A percentile compares a stretch with the other conserved stretches of the same genome.
Evolutionary conservation across 306 rosid genomes (phyloP).

Genomic region (Inga oerstediana): DNA sequence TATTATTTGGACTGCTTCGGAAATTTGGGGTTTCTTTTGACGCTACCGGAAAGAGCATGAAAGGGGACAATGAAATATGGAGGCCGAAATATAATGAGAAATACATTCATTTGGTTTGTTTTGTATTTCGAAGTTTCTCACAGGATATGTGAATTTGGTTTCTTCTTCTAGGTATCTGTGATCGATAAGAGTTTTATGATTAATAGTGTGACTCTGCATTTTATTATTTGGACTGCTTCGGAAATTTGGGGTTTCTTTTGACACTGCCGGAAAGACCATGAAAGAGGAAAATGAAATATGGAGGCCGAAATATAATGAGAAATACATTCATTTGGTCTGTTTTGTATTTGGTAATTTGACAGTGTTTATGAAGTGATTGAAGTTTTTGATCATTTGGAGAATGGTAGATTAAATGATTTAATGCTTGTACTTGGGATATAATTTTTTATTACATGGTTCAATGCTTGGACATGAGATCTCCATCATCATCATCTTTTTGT

Average conservation of each 20-base stretch:
- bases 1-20: slow-evolving; percentile 25
- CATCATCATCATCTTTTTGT: too few relatives aligned
- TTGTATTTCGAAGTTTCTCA: neutral
- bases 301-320: slow-evolving; percentile 12
- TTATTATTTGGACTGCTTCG: slow-evolving; percentile 24
- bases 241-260: slow-evolving; percentile 8
- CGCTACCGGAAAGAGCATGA: neutral
- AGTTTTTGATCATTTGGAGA: slow-evolving; percentile 4
- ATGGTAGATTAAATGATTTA: slow-evolving; percentile 23
- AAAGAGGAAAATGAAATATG: neutral
- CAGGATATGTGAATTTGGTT: slow-evolving; percentile 3
- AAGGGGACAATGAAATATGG: neutral
- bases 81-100: slow-evolving; percentile 19
- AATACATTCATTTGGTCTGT: slow-evolving; percentile 14
- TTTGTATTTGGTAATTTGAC: slow-evolving; percentile 21
- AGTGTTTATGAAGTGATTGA: slow-evolving; percentile 21
- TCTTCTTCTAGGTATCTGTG: neutral
- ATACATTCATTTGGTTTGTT: neutral
- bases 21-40: slow-evolving; percentile 4
- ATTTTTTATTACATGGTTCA: slow-evolving; percentile 7
- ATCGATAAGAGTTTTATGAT: slow-evolving; percentile 30
- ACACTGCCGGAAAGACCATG: neutral
- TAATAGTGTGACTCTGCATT: slow-evolving; percentile 4
- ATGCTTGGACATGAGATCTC: slow-evolving; percentile 1
- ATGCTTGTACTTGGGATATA: slow-evolving; percentile 17